phyloP scores from a whole-genome alignment of 1,284 basidiomycete genomes.

The Cutaneotrichosporon sp. region DNA sequence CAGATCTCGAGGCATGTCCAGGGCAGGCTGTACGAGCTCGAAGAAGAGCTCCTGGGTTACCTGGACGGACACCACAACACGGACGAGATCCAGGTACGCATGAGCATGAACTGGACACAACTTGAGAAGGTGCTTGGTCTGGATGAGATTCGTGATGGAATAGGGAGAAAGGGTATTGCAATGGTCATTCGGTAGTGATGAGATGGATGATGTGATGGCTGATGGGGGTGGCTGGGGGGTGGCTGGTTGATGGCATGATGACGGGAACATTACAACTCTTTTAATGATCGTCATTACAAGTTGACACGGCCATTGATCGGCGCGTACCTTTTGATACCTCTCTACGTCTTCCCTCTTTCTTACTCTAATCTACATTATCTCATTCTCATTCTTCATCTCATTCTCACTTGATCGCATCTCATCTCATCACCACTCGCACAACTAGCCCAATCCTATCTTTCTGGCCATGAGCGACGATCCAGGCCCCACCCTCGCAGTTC shows the following conservation, averaged over 20 bases:
- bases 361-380: not conserved
- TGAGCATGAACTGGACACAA: conserved; percentile 78
- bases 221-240: too few relatives aligned
- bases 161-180: conserved; percentile 43
- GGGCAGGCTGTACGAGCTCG: conserved; percentile 30
- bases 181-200: conserved; percentile 41
- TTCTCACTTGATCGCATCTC: not conserved
- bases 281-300: too few relatives aligned
- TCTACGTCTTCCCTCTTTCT: too few relatives aligned
- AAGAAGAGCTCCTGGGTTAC: conserved; percentile 60
- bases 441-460: too few relatives aligned
- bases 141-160: conserved; percentile 35
- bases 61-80: conserved; percentile 87
- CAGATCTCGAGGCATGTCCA: conserved; percentile 24
- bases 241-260: too few relatives aligned
- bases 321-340: conserved; percentile 3
- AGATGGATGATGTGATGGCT: conserved; percentile 5
- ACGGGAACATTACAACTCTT: too few relatives aligned
- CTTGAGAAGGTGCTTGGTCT: conserved; percentile 69
- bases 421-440: too few relatives aligned
- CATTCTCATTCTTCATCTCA: not conserved
- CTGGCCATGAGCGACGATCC: conserved; percentile 1
- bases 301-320: conserved; percentile 2
- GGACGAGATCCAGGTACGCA: conserved; percentile 80
- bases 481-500: conserved; percentile 4